These are phyloP conservation scores for Glebionis coronaria DNA, from an alignment of 129 eudicot species.

Conservation along the genomic window DNA sequence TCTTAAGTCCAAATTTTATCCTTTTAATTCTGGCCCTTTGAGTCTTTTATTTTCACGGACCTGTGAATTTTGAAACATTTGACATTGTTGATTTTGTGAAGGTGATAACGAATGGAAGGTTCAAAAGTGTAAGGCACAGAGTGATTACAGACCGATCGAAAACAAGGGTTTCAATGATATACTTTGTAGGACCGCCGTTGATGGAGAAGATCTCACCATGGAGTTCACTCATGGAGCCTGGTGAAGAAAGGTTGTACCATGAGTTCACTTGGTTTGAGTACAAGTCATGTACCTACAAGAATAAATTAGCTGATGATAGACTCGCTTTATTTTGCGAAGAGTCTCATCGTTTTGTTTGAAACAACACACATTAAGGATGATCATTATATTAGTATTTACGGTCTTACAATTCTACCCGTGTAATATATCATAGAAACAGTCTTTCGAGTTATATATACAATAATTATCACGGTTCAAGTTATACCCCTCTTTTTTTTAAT, in stretches of 20 bases:
- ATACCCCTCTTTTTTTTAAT: too few relatives aligned
- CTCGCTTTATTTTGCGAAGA: conserved; percentile 26
- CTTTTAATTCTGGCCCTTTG: too few relatives aligned
- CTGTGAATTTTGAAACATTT: neutral
- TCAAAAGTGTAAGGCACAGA: conserved; percentile 63
- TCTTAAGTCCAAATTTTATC: too few relatives aligned
- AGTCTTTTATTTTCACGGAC: neutral
- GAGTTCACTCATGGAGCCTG: conserved; percentile 42
- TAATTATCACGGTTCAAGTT: too few relatives aligned
- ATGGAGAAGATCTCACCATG: conserved; percentile 55
- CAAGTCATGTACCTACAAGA: conserved; percentile 48
- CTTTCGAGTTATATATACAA: too few relatives aligned
- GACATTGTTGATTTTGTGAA: conserved; percentile 23
- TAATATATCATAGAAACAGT: too few relatives aligned
- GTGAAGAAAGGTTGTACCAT: conserved; percentile 62
- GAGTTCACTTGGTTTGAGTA: conserved; percentile 73
- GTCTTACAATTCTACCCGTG: too few relatives aligned
- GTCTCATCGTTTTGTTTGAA: conserved; percentile 11
- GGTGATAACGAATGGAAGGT: conserved; percentile 75
- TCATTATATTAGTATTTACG: neutral
- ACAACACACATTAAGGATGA: neutral
- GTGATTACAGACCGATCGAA: conserved; percentile 40
- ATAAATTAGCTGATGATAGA: conserved; percentile 51
- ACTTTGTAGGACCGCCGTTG: conserved; percentile 63
- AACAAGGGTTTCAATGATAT: conserved; percentile 67